Conservation (phyloP, 371 early-diverging fungal species). For the Rhizomucor miehei region DNA sequence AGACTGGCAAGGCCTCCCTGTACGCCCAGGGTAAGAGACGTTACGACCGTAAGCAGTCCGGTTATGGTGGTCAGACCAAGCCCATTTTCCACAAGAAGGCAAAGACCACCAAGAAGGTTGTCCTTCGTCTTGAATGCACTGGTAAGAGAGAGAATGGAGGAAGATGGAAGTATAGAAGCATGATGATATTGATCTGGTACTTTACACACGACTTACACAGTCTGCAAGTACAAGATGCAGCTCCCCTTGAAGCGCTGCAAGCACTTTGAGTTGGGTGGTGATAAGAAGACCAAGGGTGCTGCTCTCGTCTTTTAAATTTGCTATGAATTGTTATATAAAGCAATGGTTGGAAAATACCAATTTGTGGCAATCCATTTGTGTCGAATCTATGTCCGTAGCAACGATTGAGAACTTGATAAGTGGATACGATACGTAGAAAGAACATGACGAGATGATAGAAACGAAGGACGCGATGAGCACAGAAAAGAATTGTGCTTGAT, state of each 20-base stretch:
- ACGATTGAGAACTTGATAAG: too few species aligned
- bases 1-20: constrained; percentile 98
- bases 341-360: too few species aligned
- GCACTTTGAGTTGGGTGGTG: constrained; percentile 99
- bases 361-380: too few species aligned
- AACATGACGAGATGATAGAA: too few species aligned
- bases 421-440: too few species aligned
- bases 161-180: too few species aligned
- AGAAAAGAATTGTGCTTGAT: too few species aligned
- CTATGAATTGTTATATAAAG: too few species aligned
- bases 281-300: constrained; percentile 88
- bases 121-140: constrained; percentile 97
- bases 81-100: constrained; percentile 95
- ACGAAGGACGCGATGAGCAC: too few species aligned
- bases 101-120: constrained; percentile 99
- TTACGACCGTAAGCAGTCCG: constrained; percentile 79
- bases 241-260: constrained; percentile 98
- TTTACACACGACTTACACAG: too few species aligned
- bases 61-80: constrained; percentile 99
- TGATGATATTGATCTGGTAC: too few species aligned
- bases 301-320: constrained; percentile 70
- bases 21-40: constrained; percentile 91
- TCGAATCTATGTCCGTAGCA: too few species aligned
- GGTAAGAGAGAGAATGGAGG: constrained; percentile 15
- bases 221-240: constrained; percentile 97